These are phyloP conservation scores for Immersiporthe knoxdaviesiana DNA, from an alignment of 2,329 filamentous ascomycete species.

Conservation along the genomic window DNA sequence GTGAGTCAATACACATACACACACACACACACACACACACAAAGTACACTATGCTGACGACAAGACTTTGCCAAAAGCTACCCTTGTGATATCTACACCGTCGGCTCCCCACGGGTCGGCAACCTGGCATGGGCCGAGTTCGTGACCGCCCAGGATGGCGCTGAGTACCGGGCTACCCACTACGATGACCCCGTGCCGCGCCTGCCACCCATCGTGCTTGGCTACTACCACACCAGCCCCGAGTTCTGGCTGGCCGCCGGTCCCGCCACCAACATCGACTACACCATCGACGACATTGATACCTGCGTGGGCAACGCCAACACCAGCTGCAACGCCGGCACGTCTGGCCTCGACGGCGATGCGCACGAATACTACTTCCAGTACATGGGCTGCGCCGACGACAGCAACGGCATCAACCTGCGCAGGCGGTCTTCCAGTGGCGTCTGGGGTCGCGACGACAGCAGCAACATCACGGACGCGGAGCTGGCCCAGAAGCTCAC, in stretches of 20 bases:
- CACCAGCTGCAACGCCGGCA: constrained; percentile 55
- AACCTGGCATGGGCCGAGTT: constrained; percentile 58
- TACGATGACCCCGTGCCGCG: constrained; percentile 68
- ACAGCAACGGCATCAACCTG: constrained; percentile 41
- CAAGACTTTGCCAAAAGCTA: constrained; percentile 29
- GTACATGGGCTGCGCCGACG: constrained; percentile 39
- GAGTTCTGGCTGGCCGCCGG: constrained; percentile 66
- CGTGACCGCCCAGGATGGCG: constrained; percentile 51
- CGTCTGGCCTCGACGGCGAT: constrained; percentile 46
- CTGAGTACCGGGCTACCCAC: constrained; percentile 69
- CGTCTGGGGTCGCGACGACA: constrained; percentile 12
- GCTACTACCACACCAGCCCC: constrained; percentile 68
- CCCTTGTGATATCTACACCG: constrained; percentile 64
- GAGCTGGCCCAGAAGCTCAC: constrained; percentile 46
- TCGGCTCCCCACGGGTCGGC: constrained; percentile 68
- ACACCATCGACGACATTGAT: constrained; percentile 45
- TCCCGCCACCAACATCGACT: constrained; percentile 39
- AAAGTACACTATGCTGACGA: neutral
- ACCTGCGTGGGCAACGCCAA: constrained; percentile 55
- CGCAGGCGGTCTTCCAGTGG: constrained; percentile 28
- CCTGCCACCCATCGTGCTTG: constrained; percentile 63
- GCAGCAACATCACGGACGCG: constrained; percentile 37
- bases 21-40: neutral
- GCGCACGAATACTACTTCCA: constrained; percentile 57
- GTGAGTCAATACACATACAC: neutral